phyloP scores from a whole-genome alignment of 441 rosid genomes.

The Jatropha podagrica region DNA sequence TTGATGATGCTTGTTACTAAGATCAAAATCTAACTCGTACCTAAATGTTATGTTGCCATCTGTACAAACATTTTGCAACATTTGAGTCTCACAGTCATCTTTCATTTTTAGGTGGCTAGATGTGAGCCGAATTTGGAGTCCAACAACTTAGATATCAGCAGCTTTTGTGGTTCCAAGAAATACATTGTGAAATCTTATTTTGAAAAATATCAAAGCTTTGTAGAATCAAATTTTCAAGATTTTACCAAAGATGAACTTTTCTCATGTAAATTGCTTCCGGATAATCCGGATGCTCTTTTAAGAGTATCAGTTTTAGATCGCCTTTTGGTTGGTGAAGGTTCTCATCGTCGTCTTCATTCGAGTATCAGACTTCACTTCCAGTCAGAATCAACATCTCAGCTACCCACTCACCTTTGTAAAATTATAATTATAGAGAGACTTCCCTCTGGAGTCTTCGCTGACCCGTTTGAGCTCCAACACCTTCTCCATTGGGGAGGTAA shows the following conservation, averaged over 20 bases:
- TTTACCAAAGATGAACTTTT: constrained; percentile 39
- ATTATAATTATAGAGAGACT: constrained; percentile 57
- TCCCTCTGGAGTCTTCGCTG: constrained; percentile 82
- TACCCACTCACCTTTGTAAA: constrained; percentile 34
- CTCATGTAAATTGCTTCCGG: constrained; percentile 29
- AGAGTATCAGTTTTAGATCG: constrained; percentile 38
- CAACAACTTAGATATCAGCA: constrained; percentile 3
- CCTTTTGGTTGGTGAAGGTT: constrained; percentile 72
- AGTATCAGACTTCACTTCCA: constrained; percentile 40
- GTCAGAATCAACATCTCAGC: constrained; percentile 25
- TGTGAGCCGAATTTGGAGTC: constrained; percentile 11
- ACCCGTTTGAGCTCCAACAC: constrained; percentile 86
- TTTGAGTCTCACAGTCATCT: constrained; percentile 7
- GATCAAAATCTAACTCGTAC: background rate
- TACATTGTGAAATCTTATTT: constrained; percentile 59
- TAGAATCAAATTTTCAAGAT: constrained; percentile 46
- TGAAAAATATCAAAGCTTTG: constrained; percentile 38
- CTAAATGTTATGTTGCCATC: background rate
- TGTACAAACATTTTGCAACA: background rate
- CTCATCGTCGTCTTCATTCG: constrained; percentile 67
- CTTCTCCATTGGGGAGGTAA: constrained; percentile 55
- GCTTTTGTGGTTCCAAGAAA: constrained; percentile 24
- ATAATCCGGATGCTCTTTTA: constrained; percentile 23
- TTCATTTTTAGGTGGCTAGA: constrained; percentile 34
- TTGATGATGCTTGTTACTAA: background rate